phyloP scores from a whole-genome alignment of 345 rosid genomes.

The Salix koriyanagi region DNA sequence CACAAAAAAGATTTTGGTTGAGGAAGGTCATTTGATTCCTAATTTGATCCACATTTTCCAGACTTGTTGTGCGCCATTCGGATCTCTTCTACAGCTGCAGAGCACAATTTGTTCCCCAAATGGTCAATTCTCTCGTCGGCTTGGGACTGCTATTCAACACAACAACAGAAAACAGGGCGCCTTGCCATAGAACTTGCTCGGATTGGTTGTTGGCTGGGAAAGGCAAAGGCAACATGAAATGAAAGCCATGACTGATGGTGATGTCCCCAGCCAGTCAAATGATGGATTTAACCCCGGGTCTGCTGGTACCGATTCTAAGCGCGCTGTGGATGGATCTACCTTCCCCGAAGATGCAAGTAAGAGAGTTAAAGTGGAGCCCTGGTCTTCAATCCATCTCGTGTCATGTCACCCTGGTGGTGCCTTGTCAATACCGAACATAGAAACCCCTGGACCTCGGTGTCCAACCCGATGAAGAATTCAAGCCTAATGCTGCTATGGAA shows the following conservation, averaged over 20 bases:
- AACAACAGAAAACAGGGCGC: constrained; percentile 89
- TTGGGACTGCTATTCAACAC: constrained; percentile 91
- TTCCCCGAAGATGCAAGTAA: constrained; percentile 79
- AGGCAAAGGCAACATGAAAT: constrained; percentile 92
- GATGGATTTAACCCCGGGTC: constrained; percentile 55
- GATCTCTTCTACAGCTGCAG: constrained; percentile 95
- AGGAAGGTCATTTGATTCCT: constrained; percentile 95
- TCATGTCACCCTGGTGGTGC: constrained; percentile 94
- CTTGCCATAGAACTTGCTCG: constrained; percentile 99
- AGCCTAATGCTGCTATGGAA: constrained; percentile 99
- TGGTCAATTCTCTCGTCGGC: constrained; percentile 98
- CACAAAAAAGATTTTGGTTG: constrained; percentile 95
- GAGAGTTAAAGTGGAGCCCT: constrained; percentile 83
- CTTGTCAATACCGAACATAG: constrained; percentile 77
- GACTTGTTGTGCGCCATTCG: constrained; percentile 95
- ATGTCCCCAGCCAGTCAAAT: constrained; percentile 49
- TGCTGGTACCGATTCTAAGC: constrained; percentile 62
- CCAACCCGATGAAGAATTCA: constrained; percentile 98
- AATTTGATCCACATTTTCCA: constrained; percentile 98
- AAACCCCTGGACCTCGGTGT: constrained; percentile 91
- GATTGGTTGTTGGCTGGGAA: constrained; percentile 98
- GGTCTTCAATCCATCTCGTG: constrained; percentile 90
- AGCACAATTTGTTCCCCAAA: constrained; percentile 98
- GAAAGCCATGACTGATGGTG: constrained; percentile 64
- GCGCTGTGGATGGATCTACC: constrained; percentile 67